A percentile compares a stretch with the other conserved stretches of the same genome.
These are phyloP conservation scores for Zanthoxylum bungeanum DNA, from an alignment of 345 rosid species.

Conservation along the genomic window DNA sequence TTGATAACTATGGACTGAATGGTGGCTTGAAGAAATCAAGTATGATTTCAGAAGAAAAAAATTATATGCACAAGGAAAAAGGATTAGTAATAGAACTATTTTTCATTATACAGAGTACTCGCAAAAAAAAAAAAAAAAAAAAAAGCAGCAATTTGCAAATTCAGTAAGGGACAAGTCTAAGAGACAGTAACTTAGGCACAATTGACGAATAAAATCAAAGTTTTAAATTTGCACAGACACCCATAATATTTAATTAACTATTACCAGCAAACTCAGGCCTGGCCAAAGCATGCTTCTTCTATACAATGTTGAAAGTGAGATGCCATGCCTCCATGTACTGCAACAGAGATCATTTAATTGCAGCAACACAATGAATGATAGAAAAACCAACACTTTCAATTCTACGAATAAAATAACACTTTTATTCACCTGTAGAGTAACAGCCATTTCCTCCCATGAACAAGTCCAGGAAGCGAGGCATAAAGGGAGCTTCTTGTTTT, in stretches of 20 bases:
- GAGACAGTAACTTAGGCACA: background rate
- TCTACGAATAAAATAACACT: background rate
- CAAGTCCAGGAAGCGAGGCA: conserved; percentile 79
- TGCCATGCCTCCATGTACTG: conserved; percentile 99
- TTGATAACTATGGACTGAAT: background rate
- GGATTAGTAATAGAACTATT: background rate
- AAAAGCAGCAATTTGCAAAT: background rate
- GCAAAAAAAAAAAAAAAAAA: background rate
- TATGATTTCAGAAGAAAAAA: background rate
- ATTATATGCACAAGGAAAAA: background rate
- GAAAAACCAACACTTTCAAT: conserved; percentile 6
- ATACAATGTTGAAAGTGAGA: conserved; percentile 84
- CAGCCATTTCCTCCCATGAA: conserved; percentile 93
- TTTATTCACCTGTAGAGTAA: conserved; percentile 76
- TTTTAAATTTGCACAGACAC: background rate
- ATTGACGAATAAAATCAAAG: background rate
- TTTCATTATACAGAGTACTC: background rate
- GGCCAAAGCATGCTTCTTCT: conserved; percentile 96
- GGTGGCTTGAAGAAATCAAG: background rate
- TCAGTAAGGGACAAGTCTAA: background rate
- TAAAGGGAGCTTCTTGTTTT: conserved; percentile 55
- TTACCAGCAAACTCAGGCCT: conserved; percentile 90
- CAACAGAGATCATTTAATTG: background rate
- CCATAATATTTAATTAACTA: conserved; percentile 1
- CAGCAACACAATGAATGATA: background rate